These are phyloP conservation scores for Neospermospora avenae DNA, from an alignment of 2,329 filamentous ascomycete species.

Conservation along the genomic window DNA sequence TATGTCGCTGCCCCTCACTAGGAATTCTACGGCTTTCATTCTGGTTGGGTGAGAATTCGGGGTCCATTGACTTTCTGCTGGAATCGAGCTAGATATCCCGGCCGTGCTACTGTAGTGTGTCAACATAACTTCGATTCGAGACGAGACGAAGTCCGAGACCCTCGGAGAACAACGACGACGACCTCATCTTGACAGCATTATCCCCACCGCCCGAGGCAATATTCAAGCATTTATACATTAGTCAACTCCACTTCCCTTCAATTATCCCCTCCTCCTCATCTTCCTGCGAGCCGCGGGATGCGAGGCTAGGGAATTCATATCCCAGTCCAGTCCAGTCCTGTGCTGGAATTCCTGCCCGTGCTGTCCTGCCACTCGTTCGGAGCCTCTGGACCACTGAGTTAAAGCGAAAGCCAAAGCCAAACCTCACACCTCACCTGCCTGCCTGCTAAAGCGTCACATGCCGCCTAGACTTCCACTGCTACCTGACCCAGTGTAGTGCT, in stretches of 20 bases:
- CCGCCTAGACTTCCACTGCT: background rate
- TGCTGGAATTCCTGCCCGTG: background rate
- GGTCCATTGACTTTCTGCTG: background rate
- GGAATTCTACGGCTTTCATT: background rate
- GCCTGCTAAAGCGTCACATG: slow-evolving; percentile 1
- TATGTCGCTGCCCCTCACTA: background rate
- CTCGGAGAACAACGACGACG: background rate
- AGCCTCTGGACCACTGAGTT: background rate
- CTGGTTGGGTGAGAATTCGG: background rate
- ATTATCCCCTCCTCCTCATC: background rate
- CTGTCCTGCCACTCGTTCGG: background rate
- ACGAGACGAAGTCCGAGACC: background rate
- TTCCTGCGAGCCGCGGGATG: background rate
- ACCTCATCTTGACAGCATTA: background rate
- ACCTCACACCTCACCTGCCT: background rate
- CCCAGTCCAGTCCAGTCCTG: background rate
- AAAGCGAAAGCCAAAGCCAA: background rate
- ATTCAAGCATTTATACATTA: background rate
- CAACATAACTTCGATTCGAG: background rate
- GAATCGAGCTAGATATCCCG: background rate
- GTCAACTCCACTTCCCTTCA: background rate
- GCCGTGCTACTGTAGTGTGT: background rate
- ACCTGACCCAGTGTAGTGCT: background rate
- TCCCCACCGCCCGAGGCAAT: no score
- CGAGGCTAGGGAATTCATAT: background rate